phyloP scores from a whole-genome alignment of 257 asterid species.

The Pogostemon cablin region DNA sequence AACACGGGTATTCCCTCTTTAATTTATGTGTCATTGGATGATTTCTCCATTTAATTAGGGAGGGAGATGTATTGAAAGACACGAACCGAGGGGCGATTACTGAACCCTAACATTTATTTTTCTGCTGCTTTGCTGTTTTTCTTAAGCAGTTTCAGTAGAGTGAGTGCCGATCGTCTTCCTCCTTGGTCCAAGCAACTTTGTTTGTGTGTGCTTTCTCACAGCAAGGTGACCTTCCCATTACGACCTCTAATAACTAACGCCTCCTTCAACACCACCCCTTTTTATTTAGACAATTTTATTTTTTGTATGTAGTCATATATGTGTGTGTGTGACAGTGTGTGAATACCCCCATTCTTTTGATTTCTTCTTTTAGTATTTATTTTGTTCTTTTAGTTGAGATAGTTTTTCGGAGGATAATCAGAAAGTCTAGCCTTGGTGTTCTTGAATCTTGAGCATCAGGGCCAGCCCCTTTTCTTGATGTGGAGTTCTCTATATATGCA shows the following conservation, averaged over 20 bases:
- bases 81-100: background rate
- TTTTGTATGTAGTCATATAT: too few relatives aligned
- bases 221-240: conserved; percentile 97
- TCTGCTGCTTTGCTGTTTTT: conserved; percentile 41
- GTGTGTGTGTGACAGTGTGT: too few relatives aligned
- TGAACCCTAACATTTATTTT: conserved; percentile 36
- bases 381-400: conserved; percentile 18
- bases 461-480: conserved; percentile 49
- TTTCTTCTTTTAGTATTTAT: background rate
- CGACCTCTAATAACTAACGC: too few relatives aligned
- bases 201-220: conserved; percentile 98
- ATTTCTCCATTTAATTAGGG: background rate
- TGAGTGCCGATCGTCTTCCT: conserved; percentile 85
- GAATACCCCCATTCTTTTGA: too few relatives aligned
- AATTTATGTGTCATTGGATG: too few relatives aligned
- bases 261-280: too few relatives aligned
- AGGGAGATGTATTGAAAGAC: conserved; percentile 37
- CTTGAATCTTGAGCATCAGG: conserved; percentile 36
- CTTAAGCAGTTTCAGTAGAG: conserved; percentile 40
- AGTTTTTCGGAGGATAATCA: conserved; percentile 13
- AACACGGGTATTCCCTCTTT: too few relatives aligned
- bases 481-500: conserved; percentile 34
- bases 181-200: conserved; percentile 98
- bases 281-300: too few relatives aligned
- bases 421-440: conserved; percentile 35